Evolutionary conservation across 2,329 filamentous ascomycete species (phyloP).

Genomic region (Claviceps paspali): DNA sequence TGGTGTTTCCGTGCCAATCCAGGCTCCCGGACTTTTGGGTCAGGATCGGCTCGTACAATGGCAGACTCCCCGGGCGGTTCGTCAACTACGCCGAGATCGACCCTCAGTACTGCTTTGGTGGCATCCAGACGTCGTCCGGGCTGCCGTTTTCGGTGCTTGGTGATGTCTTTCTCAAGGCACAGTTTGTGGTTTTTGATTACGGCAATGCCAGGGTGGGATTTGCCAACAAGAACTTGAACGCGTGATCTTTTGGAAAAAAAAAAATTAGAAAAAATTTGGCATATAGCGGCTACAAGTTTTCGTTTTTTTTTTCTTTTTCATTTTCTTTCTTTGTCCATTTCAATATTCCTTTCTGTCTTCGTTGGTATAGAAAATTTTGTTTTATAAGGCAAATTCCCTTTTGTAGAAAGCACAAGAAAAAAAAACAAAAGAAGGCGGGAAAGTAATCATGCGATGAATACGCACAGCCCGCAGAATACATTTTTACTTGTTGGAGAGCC

Average conservation of each 20-base stretch:
- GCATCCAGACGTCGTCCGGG: slow-evolving; percentile 21
- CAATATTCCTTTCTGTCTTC: too few relatives aligned
- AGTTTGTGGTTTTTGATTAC: slow-evolving; percentile 28
- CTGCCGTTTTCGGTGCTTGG: slow-evolving; percentile 25
- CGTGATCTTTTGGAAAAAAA: too few relatives aligned
- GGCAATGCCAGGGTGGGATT: slow-evolving; percentile 19
- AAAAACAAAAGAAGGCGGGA: too few relatives aligned
- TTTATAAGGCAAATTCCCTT: too few relatives aligned
- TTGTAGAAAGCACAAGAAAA: too few relatives aligned
- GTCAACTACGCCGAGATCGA: slow-evolving; percentile 21
- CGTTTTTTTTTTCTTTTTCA: too few relatives aligned
- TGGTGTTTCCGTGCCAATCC: slow-evolving; percentile 40
- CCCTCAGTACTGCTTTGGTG: slow-evolving; percentile 18
- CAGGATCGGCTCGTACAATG: slow-evolving; percentile 19
- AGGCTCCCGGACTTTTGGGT: slow-evolving; percentile 29
- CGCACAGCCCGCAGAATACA: too few relatives aligned
- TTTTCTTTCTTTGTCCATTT: too few relatives aligned
- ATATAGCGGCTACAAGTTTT: too few relatives aligned
- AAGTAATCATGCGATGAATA: too few relatives aligned
- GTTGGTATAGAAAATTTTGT: too few relatives aligned
- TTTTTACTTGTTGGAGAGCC: not conserved
- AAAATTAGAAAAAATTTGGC: too few relatives aligned
- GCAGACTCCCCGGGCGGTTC: slow-evolving; percentile 20
- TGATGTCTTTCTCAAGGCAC: slow-evolving; percentile 27
- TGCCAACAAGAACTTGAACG: slow-evolving; percentile 19